These are phyloP conservation scores for Boletus mariae DNA, from an alignment of 1,284 basidiomycete species.

Conservation along the genomic window DNA sequence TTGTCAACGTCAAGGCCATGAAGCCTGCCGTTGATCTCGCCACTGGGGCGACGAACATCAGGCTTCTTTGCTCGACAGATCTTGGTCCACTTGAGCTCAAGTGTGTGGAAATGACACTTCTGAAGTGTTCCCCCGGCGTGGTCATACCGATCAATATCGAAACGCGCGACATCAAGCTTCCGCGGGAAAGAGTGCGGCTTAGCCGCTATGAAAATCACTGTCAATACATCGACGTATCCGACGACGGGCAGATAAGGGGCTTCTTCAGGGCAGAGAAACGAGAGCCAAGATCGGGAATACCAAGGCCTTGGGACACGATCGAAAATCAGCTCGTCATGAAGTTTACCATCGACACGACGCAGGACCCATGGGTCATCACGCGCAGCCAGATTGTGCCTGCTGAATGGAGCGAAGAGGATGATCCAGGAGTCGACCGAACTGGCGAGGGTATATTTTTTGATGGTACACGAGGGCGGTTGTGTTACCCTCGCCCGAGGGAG, in stretches of 20 bases:
- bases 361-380: background rate
- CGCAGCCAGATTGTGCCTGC: background rate
- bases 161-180: background rate
- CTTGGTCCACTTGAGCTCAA: background rate
- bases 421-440: background rate
- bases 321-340: background rate
- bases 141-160: background rate
- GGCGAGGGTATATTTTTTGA: background rate
- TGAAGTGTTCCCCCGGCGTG: background rate
- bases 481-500: background rate
- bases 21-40: background rate
- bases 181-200: background rate
- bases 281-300: no score
- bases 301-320: background rate
- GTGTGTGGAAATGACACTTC: background rate
- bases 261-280: background rate
- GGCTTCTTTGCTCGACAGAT: background rate
- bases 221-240: background rate
- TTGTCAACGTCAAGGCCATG: background rate
- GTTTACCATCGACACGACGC: background rate
- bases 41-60: background rate
- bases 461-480: background rate
- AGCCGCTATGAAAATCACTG: background rate
- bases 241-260: background rate
- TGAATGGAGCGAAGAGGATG: background rate